A percentile compares a stretch with the other conserved stretches of the same genome.
phyloP scores from a whole-genome alignment of 768 basidiomycete genomes.

The Hypholoma sublateritium region DNA sequence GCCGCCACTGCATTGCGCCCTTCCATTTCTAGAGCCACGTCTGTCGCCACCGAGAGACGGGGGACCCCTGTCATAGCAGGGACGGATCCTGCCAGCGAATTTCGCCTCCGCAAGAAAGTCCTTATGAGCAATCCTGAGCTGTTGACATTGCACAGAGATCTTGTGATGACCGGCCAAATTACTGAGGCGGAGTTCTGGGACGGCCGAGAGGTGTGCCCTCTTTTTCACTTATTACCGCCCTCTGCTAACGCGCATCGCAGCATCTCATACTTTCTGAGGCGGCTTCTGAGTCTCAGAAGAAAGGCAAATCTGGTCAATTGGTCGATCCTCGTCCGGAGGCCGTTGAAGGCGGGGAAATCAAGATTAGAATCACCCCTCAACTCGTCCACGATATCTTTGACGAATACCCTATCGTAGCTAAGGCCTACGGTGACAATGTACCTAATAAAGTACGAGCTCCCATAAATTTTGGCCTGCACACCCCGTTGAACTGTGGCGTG shows the following conservation, averaged over 20 bases:
- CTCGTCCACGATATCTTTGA: conserved; percentile 96
- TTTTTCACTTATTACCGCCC: conserved; percentile 9
- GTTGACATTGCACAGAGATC: conserved; percentile 78
- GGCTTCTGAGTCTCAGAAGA: conserved; percentile 69
- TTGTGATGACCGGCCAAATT: conserved; percentile 83
- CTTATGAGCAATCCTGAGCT: conserved; percentile 78
- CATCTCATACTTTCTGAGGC: conserved; percentile 77
- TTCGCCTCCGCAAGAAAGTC: conserved; percentile 75
- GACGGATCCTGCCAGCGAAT: conserved; percentile 64
- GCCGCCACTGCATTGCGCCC: conserved; percentile 36
- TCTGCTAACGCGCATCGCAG: conserved; percentile 36
- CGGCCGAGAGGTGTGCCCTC: conserved; percentile 73
- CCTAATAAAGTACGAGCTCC: conserved; percentile 66
- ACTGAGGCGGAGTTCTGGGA: conserved; percentile 98
- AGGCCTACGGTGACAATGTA: conserved; percentile 91
- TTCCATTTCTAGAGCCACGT: conserved; percentile 60
- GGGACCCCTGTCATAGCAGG: conserved; percentile 57
- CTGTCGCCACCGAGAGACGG: conserved; percentile 54
- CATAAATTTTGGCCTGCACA: conserved; percentile 1
- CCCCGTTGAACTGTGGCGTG: conserved; percentile 10
- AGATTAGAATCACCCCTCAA: conserved; percentile 88
- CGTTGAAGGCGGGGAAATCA: conserved; percentile 81
- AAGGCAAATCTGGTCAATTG: conserved; percentile 81
- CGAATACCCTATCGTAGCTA: conserved; percentile 93
- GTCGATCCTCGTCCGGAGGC: conserved; percentile 89